Evolutionary conservation across 768 basidiomycete genomes (phyloP), one percentile per base, ranked within the genome.

Genomic region (Suillus paluster): DNA sequence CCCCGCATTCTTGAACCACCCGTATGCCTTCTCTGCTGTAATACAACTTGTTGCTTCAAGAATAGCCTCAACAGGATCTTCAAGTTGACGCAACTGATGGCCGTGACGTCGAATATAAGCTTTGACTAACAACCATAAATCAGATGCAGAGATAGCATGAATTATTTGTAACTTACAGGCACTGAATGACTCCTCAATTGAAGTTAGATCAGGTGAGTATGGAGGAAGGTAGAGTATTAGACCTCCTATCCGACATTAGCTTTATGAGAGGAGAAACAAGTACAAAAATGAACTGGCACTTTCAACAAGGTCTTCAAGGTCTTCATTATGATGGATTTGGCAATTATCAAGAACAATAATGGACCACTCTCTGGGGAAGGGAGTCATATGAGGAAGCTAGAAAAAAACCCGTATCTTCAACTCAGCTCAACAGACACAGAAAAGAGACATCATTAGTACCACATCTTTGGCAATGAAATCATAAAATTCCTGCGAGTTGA

Each of bases 1-100:
- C 3, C 63, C 63, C 8, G 59, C 38, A 63, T 64, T 33, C 10
- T 49, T 56, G 42, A 60, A 60, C 59, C 59, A 64, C 11, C n/a
- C 19, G 1, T 27, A 34, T 19, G 63, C 59, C 27, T 61, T 64
- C 25, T 61, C 59, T 2, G 33, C 44, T 1, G 55, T 64, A 34
- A 61, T 34, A 36, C 55, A 53, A 34, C 41, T 19, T 44, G 60
- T 46, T 27, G 44, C 60, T 46, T 61, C 60, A 23, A 61, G 25
- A 34, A 61, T 38, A 5, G 27, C 21, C 5, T 36, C 14, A 3
- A 61, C n/a, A 1, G 55, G 59, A 50, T 64, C 33, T 34, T 57
- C 55, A 5, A 39, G 12, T 1, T 14, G 30, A 5, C 25, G 49
- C 21, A 60, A n/a, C 10, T 52, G 33, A 53, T 60, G 52, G 14